These are phyloP conservation scores for Exophiala spinifera DNA, from an alignment of 2,329 filamentous ascomycete genomes.

Conservation along the genomic window DNA sequence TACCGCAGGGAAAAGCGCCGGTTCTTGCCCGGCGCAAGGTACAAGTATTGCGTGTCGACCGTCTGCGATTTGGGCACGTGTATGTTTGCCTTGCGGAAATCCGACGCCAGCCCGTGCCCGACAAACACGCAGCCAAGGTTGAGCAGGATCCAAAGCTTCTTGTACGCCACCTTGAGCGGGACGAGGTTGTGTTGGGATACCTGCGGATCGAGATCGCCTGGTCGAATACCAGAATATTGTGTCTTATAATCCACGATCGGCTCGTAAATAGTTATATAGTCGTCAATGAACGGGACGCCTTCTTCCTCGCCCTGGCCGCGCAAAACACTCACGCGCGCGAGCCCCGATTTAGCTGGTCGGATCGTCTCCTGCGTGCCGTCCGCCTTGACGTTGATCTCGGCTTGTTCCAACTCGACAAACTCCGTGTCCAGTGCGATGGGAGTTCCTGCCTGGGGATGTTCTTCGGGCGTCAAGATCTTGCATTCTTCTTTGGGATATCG, in stretches of 20 bases:
- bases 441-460: constrained; percentile 67
- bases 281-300: constrained; percentile 88
- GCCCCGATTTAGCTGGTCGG: constrained; percentile 80
- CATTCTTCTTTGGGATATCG: constrained; percentile 32
- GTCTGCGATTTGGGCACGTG: constrained; percentile 87
- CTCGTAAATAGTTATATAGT: constrained; percentile 90
- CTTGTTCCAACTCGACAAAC: constrained; percentile 87
- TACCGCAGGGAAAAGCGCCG: constrained; percentile 91
- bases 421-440: constrained; percentile 92
- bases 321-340: constrained; percentile 89
- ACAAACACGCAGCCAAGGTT: constrained; percentile 93
- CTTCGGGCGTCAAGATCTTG: constrained; percentile 47
- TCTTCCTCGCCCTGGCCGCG: constrained; percentile 73
- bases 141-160: constrained; percentile 94
- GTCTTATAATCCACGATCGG: constrained; percentile 90
- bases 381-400: constrained; percentile 94
- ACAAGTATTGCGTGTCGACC: constrained; percentile 90
- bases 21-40: constrained; percentile 74
- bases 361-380: constrained; percentile 91
- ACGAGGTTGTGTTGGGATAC: constrained; percentile 80
- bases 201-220: constrained; percentile 76
- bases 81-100: constrained; percentile 98
- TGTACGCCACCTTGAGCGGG: constrained; percentile 87
- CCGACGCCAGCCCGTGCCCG: constrained; percentile 87
- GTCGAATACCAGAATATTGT: constrained; percentile 84